Base-by-base conservation (phyloP, 2,329 filamentous ascomycete species). In the Ciborinia camelliae region DNA sequence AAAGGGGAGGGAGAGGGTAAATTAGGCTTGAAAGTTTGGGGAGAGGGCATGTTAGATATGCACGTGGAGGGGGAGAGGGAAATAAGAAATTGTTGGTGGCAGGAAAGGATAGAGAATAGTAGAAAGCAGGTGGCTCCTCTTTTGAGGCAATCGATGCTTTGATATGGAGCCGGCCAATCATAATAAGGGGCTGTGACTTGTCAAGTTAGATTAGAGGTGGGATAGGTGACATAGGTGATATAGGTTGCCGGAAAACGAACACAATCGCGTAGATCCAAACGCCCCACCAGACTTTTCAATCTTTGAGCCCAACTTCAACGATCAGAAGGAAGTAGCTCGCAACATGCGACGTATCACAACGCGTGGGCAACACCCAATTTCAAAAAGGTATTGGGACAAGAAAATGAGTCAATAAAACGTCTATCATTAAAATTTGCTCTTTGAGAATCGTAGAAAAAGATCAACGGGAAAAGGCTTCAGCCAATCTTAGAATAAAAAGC, bases 41-140 rank as follows among this genome's bases (percentile, higher is more conserved):
- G 72, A 14, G 76, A 78, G 14, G 85, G 82, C 0, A 70, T 72
- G 54, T 71, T 86, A 59, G 81, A 48, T 26, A 1, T 26, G 20
- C 35, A 58, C 35, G 14, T 23, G 20, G 18, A 58, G 7, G 51
- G 20, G 0, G 71, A 75, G 6, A 75, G 72, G 2, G 73, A 79
- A 59, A 84, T 81, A 79, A 81, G 86, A 70, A 80, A 79, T 66
- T 84, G 86, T 30, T 94, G 90, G 90, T 79, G 77, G 70, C 90
- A 94, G 77, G 79, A 81, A 26, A 82, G 83, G 67, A 71, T 89
- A 50, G 82, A 83, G 52, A 79, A 84, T 65, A 89, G 86, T 71
- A 79, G 87, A 69, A 90, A 90, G 76, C 87, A 91, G 75, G 82
- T 94, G 32, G 88, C 85, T 39, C 85, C 89, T 15, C 79, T 90